A percentile compares a stretch with the other conserved stretches of the same genome.
phyloP scores from a whole-genome alignment of 208 protist species.

The Wallacemonas sp. region DNA sequence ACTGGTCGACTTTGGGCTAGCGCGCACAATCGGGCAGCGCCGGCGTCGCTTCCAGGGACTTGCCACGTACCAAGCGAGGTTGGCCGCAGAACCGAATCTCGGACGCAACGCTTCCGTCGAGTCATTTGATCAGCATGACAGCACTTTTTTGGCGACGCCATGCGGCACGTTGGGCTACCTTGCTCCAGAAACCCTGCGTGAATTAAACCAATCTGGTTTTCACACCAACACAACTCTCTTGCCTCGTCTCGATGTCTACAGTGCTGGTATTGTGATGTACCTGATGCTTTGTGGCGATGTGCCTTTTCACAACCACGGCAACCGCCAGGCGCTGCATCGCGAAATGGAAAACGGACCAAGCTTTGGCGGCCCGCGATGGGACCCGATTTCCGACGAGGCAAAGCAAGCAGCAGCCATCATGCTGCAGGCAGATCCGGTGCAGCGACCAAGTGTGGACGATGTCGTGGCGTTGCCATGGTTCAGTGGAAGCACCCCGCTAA shows the following conservation, averaged over 20 bases:
- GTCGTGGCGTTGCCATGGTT: conserved; percentile 73
- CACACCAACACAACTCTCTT: conserved; percentile 67
- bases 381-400: conserved; percentile 46
- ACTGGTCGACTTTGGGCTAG: conserved; percentile 86
- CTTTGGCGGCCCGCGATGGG: conserved; percentile 67
- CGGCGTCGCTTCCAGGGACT: background rate
- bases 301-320: conserved; percentile 67
- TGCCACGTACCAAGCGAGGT: background rate
- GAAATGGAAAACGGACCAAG: conserved; percentile 70
- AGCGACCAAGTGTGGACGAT: conserved; percentile 49
- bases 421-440: conserved; percentile 50
- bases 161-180: conserved; percentile 88
- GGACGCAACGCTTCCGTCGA: conserved; percentile 24
- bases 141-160: conserved; percentile 78
- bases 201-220: conserved; percentile 32
- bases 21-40: conserved; percentile 28
- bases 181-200: conserved; percentile 81
- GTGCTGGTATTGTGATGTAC: conserved; percentile 78
- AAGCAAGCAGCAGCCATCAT: conserved; percentile 51
- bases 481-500: background rate
- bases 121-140: conserved; percentile 46
- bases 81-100: background rate
- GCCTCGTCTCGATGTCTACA: conserved; percentile 75
- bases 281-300: conserved; percentile 78
- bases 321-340: conserved; percentile 56